Percentiles rank a stretch among this genome's conserved stretches.
These are phyloP conservation scores for Platismatia glauca DNA, from an alignment of 495 filamentous ascomycete genomes.

Conservation along the genomic window DNA sequence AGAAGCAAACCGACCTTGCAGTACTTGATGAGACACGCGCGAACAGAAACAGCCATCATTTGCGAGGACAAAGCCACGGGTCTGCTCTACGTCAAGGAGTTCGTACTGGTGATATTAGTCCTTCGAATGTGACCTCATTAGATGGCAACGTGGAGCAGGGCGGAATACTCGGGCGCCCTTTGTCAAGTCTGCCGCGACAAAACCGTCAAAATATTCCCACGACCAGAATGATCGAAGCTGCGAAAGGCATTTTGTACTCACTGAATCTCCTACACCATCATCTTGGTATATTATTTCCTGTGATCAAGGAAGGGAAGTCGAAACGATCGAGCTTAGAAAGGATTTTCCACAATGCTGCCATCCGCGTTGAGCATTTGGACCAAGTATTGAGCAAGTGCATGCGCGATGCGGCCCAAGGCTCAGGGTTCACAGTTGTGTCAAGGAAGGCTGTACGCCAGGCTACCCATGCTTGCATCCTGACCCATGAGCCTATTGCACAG, in stretches of 20 bases:
- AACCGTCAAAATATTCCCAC: slow-evolving; percentile 51
- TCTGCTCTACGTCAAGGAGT: slow-evolving; percentile 56
- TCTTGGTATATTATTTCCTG: slow-evolving; percentile 60
- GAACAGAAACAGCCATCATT: slow-evolving; percentile 63
- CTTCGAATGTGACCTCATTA: slow-evolving; percentile 49
- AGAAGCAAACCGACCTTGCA: slow-evolving; percentile 62
- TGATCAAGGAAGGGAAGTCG: slow-evolving; percentile 57
- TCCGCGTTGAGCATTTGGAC: slow-evolving; percentile 65
- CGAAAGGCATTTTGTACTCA: slow-evolving; percentile 80
- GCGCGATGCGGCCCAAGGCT: slow-evolving; percentile 21
- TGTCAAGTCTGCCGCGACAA: slow-evolving; percentile 78
- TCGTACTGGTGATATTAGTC: slow-evolving; percentile 39
- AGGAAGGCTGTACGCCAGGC: slow-evolving; percentile 59
- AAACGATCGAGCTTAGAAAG: slow-evolving; percentile 67
- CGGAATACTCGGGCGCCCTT: slow-evolving; percentile 57
- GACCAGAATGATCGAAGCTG: slow-evolving; percentile 64
- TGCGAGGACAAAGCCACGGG: slow-evolving; percentile 72
- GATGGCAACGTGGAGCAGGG: slow-evolving; percentile 44
- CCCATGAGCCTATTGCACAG: slow-evolving; percentile 65
- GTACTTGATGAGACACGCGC: slow-evolving; percentile 65
- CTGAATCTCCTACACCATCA: slow-evolving; percentile 72
- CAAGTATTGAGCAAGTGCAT: slow-evolving; percentile 61
- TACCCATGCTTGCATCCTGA: slow-evolving; percentile 61
- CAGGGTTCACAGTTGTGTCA: slow-evolving; percentile 29
- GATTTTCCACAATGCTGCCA: slow-evolving; percentile 67